These are phyloP conservation scores for Epichloe uncinata DNA, from an alignment of 2,329 filamentous ascomycete genomes.

Conservation along the genomic window DNA sequence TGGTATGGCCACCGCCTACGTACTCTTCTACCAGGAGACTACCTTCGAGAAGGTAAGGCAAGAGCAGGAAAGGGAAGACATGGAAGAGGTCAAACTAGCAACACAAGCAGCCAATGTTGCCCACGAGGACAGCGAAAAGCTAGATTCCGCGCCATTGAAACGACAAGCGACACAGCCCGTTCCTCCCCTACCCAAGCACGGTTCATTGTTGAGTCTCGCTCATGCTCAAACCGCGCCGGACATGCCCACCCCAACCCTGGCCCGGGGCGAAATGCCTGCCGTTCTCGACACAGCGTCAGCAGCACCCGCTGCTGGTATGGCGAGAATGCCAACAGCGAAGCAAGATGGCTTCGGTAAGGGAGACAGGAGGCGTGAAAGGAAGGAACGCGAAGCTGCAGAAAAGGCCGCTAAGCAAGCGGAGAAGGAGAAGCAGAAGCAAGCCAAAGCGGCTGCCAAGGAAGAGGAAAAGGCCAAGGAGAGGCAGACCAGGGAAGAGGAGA, in stretches of 20 bases:
- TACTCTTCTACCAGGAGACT: constrained; percentile 94
- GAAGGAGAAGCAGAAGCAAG: constrained; percentile 25
- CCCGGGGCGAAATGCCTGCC: constrained; percentile 7
- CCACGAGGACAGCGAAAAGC: constrained; percentile 32
- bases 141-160: constrained; percentile 31
- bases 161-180: constrained; percentile 37
- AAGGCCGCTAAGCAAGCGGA: constrained; percentile 44
- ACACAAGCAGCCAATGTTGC: constrained; percentile 43
- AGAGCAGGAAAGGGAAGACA: constrained; percentile 73
- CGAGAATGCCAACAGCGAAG: constrained; percentile 13
- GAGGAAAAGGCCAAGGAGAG: constrained; percentile 13
- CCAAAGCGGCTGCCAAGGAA: constrained; percentile 21
- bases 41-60: constrained; percentile 52
- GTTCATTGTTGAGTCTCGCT: constrained; percentile 45
- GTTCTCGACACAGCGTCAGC: constrained; percentile 1
- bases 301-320: constrained; percentile 2
- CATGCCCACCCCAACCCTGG: constrained; percentile 11
- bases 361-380: constrained; percentile 54
- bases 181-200: constrained; percentile 32
- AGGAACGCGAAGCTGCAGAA: constrained; percentile 43
- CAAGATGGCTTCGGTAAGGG: constrained; percentile 37
- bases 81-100: constrained; percentile 45
- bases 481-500: constrained; percentile 18
- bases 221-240: constrained; percentile 53
- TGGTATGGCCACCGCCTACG: constrained; percentile 86